phyloP scores from a whole-genome alignment of 225 moss, liverwort and hornwort genomes.

The Marchantia paleacea region DNA sequence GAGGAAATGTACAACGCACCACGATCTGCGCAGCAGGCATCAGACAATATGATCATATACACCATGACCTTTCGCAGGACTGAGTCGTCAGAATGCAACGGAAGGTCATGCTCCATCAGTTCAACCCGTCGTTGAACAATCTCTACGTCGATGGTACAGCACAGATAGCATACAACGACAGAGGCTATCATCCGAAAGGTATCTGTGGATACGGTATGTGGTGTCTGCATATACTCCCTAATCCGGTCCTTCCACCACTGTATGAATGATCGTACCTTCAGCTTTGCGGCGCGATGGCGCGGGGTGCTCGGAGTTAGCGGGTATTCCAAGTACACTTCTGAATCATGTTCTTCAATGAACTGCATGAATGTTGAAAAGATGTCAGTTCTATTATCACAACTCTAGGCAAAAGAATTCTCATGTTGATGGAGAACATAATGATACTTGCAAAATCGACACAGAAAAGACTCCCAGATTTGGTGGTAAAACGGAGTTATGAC shows the following conservation, averaged over 20 bases:
- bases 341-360: constrained; percentile 70
- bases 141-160: neutral
- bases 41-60: neutral
- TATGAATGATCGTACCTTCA: constrained; percentile 48
- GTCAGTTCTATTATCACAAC: neutral
- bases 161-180: too few species aligned
- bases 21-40: constrained; percentile 25
- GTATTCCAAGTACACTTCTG: constrained; percentile 75
- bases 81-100: too few species aligned
- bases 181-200: neutral
- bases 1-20: constrained; percentile 32
- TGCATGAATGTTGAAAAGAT: constrained; percentile 18
- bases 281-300: constrained; percentile 55
- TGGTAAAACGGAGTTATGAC: too few species aligned
- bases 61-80: neutral
- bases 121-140: neutral
- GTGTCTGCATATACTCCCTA: neutral
- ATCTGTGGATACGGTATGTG: neutral
- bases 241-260: neutral
- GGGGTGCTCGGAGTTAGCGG: constrained; percentile 62
- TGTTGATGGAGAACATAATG: too few species aligned
- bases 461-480: too few species aligned
- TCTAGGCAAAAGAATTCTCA: too few species aligned
- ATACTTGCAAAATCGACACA: too few species aligned
- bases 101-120: too few species aligned